A percentile compares a stretch with the other conserved stretches of the same genome.
Evolutionary conservation across 2,329 filamentous ascomycete species (phyloP).

Genomic region (Penicillium sumatraense): DNA sequence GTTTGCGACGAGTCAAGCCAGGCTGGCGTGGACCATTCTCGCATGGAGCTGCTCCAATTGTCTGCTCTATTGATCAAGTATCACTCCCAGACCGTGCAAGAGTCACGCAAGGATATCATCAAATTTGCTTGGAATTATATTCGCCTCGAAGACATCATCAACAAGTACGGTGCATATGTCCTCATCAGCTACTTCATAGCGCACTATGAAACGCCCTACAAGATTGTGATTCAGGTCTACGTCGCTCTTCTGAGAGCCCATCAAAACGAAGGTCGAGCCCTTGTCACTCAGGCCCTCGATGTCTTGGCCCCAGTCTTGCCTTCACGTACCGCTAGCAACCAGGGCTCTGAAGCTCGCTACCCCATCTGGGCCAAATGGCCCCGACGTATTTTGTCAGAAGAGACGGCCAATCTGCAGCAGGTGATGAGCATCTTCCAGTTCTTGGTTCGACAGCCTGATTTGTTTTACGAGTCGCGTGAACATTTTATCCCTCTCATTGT

Average conservation of each 20-base stretch:
- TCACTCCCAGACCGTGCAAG: slow-evolving; percentile 83
- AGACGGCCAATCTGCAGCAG: slow-evolving; percentile 92
- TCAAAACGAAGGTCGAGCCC: slow-evolving; percentile 87
- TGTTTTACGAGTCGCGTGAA: slow-evolving; percentile 94
- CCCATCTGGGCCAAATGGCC: slow-evolving; percentile 90
- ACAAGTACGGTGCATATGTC: slow-evolving; percentile 97
- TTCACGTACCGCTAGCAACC: slow-evolving; percentile 65
- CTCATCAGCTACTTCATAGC: slow-evolving; percentile 98
- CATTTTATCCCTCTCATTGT: slow-evolving; percentile 90
- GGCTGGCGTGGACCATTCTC: slow-evolving; percentile 88
- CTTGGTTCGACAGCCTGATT: slow-evolving; percentile 83
- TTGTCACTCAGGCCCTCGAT: slow-evolving; percentile 94
- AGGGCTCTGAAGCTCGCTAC: slow-evolving; percentile 70
- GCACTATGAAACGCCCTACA: slow-evolving; percentile 92
- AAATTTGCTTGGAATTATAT: slow-evolving; percentile 99
- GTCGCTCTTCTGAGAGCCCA: slow-evolving; percentile 88
- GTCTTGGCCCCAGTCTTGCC: slow-evolving; percentile 92
- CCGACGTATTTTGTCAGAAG: slow-evolving; percentile 87
- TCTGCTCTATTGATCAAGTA: slow-evolving; percentile 96
- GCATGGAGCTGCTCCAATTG: slow-evolving; percentile 93
- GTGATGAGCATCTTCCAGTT: slow-evolving; percentile 98
- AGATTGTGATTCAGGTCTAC: slow-evolving; percentile 96
- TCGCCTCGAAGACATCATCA: slow-evolving; percentile 96
- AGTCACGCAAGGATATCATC: slow-evolving; percentile 95
- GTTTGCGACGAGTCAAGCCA: slow-evolving; percentile 81